A percentile compares a stretch with the other conserved stretches of the same genome.
Evolutionary conservation across 2,329 filamentous ascomycete species (phyloP).

Genomic region (Biscogniauxia marginata): DNA sequence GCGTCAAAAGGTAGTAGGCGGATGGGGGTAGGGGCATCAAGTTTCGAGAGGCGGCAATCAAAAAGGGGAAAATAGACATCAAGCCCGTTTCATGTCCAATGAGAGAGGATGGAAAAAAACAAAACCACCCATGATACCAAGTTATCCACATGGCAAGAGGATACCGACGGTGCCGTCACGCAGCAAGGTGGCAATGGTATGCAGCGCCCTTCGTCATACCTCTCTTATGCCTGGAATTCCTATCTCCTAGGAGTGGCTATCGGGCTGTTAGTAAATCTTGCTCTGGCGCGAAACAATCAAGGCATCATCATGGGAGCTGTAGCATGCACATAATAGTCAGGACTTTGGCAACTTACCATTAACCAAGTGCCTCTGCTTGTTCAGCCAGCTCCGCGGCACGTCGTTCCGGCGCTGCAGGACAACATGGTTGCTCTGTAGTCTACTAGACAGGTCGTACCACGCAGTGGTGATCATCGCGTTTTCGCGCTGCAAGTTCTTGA

Average conservation of each 20-base stretch:
- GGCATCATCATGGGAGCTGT: background rate
- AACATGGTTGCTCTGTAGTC: constrained; percentile 80
- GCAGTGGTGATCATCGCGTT: constrained; percentile 78
- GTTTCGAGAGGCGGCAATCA: too few species aligned
- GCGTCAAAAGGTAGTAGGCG: too few species aligned
- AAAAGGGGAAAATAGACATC: too few species aligned
- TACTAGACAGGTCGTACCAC: constrained; percentile 78
- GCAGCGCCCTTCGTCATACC: too few species aligned
- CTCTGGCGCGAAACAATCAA: background rate
- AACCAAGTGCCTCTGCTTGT: constrained; percentile 74
- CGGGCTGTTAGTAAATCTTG: constrained; percentile 8
- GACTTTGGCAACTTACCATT: constrained; percentile 45
- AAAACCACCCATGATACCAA: too few species aligned
- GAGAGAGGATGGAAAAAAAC: too few species aligned
- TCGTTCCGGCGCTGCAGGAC: constrained; percentile 73
- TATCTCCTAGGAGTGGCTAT: constrained; percentile 35
- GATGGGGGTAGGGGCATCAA: too few species aligned
- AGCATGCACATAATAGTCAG: background rate
- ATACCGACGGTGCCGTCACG: too few species aligned
- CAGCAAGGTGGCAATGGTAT: too few species aligned
- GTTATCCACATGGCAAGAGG: too few species aligned
- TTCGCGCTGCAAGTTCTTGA: constrained; percentile 73
- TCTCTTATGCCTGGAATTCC: constrained; percentile 23
- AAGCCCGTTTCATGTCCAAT: too few species aligned
- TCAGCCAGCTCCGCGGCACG: constrained; percentile 77